Evolutionary conservation across 768 basidiomycete species (phyloP).

Genomic region (Chalciporus piperatus): DNA sequence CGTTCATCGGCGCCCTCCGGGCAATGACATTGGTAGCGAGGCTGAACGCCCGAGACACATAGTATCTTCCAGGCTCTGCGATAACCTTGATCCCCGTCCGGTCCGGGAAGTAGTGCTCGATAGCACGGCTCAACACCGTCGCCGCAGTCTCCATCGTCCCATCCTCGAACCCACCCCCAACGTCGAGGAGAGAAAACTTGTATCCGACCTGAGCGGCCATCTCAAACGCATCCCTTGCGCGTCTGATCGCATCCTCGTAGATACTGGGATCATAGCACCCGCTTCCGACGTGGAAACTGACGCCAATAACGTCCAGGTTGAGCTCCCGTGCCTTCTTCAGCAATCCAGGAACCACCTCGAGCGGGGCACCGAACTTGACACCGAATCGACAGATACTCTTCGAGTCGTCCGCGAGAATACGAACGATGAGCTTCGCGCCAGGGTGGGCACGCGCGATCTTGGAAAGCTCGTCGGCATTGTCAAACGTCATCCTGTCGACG

Average conservation of each 20-base stretch:
- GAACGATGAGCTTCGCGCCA: slow-evolving; percentile 79
- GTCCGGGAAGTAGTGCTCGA: slow-evolving; percentile 79
- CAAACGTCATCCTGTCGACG: slow-evolving; percentile 96
- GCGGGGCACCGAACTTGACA: slow-evolving; percentile 93
- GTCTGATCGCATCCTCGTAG: slow-evolving; percentile 85
- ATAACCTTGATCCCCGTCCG: slow-evolving; percentile 71
- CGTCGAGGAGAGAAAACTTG: slow-evolving; percentile 79
- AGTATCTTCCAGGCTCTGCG: slow-evolving; percentile 94
- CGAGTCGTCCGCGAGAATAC: slow-evolving; percentile 97
- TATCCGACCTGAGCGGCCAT: slow-evolving; percentile 84
- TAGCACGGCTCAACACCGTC: slow-evolving; percentile 60
- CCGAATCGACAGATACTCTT: slow-evolving; percentile 92
- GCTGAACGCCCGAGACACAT: slow-evolving; percentile 88
- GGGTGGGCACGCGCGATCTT: slow-evolving; percentile 86
- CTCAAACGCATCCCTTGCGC: slow-evolving; percentile 81
- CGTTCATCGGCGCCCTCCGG: slow-evolving; percentile 58
- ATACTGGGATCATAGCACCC: slow-evolving; percentile 92
- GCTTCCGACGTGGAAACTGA: slow-evolving; percentile 97
- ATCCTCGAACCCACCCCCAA: slow-evolving; percentile 97
- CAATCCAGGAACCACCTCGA: slow-evolving; percentile 74
- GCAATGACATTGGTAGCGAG: slow-evolving; percentile 94
- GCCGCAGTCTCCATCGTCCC: slow-evolving; percentile 81
- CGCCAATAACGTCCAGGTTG: slow-evolving; percentile 82
- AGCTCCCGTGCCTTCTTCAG: slow-evolving; percentile 78
- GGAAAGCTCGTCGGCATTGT: slow-evolving; percentile 94